Evolutionary conservation across 148 eudicot genomes (phyloP).

Genomic region (Arctostaphylos glauca): DNA sequence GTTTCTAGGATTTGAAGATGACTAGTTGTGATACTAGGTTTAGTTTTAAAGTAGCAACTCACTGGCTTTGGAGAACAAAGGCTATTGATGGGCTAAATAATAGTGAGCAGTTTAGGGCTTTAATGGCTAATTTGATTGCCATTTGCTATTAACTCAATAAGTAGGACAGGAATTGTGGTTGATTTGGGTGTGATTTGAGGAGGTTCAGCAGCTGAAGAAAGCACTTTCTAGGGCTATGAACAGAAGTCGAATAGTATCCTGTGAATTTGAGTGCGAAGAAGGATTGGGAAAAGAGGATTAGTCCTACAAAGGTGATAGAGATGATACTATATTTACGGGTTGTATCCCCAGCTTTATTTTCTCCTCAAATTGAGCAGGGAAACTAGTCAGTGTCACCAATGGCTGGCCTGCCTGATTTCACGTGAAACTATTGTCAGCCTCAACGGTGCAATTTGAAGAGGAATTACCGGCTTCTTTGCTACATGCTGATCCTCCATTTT

Average conservation of each 20-base stretch:
- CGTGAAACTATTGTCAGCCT: not conserved
- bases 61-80: not conserved
- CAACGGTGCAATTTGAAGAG: not conserved
- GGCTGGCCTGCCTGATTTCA: conserved; percentile 1
- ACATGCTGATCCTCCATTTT: not conserved
- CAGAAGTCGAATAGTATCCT: not conserved
- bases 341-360: not conserved
- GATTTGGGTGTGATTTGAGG: not conserved
- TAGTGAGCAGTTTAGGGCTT: not conserved
- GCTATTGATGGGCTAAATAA: not conserved
- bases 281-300: not conserved
- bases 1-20: not conserved
- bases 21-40: not conserved
- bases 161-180: not conserved
- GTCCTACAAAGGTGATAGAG: not conserved
- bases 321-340: not conserved
- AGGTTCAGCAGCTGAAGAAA: not conserved
- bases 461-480: not conserved
- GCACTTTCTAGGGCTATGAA: not conserved
- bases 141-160: no score
- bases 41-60: not conserved
- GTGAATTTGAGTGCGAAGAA: not conserved
- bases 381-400: not conserved
- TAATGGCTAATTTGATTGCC: not conserved
- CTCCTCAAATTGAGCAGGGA: not conserved